Evolutionary conservation across 139 green algal species (phyloP).

Genomic region (Chlamydomonas sphaeroides): DNA sequence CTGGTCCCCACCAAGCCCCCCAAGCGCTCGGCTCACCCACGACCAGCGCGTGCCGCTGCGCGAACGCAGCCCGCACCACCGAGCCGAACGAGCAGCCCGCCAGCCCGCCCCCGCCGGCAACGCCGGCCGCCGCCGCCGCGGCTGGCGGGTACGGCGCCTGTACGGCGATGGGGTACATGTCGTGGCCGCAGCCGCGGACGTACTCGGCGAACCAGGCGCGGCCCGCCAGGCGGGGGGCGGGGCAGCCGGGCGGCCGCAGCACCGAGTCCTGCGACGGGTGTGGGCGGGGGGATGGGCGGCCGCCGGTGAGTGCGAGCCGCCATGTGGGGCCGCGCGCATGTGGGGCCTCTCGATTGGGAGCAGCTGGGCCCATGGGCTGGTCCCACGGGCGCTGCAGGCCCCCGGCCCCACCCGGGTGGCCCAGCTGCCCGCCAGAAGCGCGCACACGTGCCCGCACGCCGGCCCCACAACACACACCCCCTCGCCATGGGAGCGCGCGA

Average conservation of each 20-base stretch:
- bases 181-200: slow-evolving; percentile 74
- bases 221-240: slow-evolving; percentile 54
- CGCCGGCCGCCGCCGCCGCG: not conserved
- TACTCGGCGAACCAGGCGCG: slow-evolving; percentile 81
- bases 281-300: too few relatives aligned
- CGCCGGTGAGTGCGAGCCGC: too few relatives aligned
- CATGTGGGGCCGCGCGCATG: too few relatives aligned
- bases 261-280: slow-evolving; percentile 17
- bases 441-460: too few relatives aligned
- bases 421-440: too few relatives aligned
- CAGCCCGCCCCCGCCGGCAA: not conserved
- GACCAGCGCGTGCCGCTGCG: slow-evolving; percentile 26
- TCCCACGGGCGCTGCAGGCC: too few relatives aligned
- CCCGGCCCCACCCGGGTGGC: too few relatives aligned
- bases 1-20: too few relatives aligned
- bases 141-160: not conserved
- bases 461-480: too few relatives aligned
- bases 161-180: slow-evolving; percentile 47
- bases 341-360: too few relatives aligned
- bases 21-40: not conserved
- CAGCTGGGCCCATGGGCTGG: too few relatives aligned
- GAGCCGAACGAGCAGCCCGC: not conserved
- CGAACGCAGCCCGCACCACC: slow-evolving; percentile 30
- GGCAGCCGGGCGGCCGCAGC: not conserved
- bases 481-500: too few relatives aligned